Conservation (phyloP, 257 asterid genomes). For the Orobanche coerulescens region DNA sequence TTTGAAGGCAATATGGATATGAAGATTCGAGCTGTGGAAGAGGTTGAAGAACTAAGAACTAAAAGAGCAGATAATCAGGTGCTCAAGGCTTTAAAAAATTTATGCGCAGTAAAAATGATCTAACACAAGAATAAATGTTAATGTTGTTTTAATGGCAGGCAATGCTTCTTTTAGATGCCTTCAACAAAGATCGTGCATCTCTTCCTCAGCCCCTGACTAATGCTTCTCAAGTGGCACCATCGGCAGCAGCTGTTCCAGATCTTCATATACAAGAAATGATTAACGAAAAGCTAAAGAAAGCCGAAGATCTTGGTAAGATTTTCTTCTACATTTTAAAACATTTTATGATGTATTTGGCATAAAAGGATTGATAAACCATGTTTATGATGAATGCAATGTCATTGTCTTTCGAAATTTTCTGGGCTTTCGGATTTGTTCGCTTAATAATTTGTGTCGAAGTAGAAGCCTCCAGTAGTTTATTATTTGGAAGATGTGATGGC, state of each 20-base stretch:
- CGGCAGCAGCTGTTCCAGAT: slow-evolving; percentile 74
- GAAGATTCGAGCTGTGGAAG: slow-evolving; percentile 90
- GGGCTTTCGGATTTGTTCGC: neutral
- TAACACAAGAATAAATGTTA: neutral
- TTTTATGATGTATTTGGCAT: neutral
- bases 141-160: slow-evolving; percentile 51
- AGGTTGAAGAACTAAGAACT: slow-evolving; percentile 74
- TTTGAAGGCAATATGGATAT: slow-evolving; percentile 89
- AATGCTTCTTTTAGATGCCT: slow-evolving; percentile 91
- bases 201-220: slow-evolving; percentile 81
- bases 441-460: neutral
- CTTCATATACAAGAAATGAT: slow-evolving; percentile 90
- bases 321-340: neutral
- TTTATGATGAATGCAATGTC: neutral
- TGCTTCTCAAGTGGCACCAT: slow-evolving; percentile 47
- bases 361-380: neutral
- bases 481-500: neutral
- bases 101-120: slow-evolving; percentile 5
- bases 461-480: neutral
- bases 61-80: slow-evolving; percentile 98
- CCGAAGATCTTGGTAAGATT: slow-evolving; percentile 87
- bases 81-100: slow-evolving; percentile 6
- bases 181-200: slow-evolving; percentile 93
- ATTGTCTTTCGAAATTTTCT: neutral
- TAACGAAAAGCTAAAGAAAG: slow-evolving; percentile 89